Percentiles rank a stretch among this genome's conserved stretches.
phyloP scores from a whole-genome alignment of 1,284 basidiomycete genomes.

The Ceratobasidium papillatum region DNA sequence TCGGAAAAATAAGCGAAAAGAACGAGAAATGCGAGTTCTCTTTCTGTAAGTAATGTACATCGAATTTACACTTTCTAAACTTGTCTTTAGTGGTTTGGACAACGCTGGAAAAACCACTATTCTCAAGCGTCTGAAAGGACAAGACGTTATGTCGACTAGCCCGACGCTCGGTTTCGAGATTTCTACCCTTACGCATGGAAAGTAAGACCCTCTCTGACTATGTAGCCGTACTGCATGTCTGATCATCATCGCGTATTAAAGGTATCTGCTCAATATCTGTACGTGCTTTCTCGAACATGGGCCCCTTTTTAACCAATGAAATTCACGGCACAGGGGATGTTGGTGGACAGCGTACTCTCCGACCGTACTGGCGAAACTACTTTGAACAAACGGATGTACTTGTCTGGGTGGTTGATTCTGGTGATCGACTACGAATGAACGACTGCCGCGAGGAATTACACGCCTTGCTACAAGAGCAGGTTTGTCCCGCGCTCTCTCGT shows the following conservation, averaged over 20 bases:
- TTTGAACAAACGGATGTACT: conserved; percentile 98
- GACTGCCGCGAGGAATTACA: conserved; percentile 92
- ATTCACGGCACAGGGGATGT: conserved; percentile 83
- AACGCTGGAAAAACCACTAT: conserved; percentile 99
- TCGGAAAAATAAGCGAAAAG: conserved; percentile 93
- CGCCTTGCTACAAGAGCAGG: conserved; percentile 89
- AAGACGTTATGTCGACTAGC: conserved; percentile 86
- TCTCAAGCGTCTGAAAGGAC: conserved; percentile 90
- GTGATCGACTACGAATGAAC: conserved; percentile 85
- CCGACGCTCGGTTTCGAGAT: conserved; percentile 99
- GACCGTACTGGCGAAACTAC: conserved; percentile 99
- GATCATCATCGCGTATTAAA: conserved; percentile 50
- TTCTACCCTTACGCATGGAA: conserved; percentile 90
- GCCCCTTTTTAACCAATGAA: not conserved
- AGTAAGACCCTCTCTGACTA: conserved; percentile 63
- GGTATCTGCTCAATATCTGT: conserved; percentile 96
- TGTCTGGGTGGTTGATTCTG: conserved; percentile 98
- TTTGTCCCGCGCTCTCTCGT: conserved; percentile 56
- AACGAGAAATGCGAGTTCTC: conserved; percentile 94
- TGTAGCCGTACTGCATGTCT: not conserved
- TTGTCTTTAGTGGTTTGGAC: conserved; percentile 82
- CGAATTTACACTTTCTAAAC: not conserved
- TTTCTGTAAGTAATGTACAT: conserved; percentile 96
- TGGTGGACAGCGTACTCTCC: conserved; percentile 92
- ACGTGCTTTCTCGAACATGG: conserved; percentile 44